phyloP scores from a whole-genome alignment of 2,329 filamentous ascomycete species.

The Aspergillus aculeatus region DNA sequence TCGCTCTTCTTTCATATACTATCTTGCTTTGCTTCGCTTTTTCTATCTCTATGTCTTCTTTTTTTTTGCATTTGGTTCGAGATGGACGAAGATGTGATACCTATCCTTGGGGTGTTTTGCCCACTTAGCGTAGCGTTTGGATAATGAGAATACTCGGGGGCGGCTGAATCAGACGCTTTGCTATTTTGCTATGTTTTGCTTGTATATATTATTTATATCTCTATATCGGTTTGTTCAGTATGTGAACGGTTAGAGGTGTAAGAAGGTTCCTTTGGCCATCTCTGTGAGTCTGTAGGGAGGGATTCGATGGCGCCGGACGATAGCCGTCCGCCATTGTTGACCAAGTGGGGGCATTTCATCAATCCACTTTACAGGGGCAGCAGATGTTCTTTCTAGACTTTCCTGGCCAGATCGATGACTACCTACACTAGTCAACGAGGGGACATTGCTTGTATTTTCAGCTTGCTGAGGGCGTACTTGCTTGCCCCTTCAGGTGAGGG shows the following conservation, averaged over 20 bases:
- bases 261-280: not conserved
- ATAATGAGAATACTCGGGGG: not conserved
- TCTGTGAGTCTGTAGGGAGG: too few relatives aligned
- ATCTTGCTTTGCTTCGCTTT: not conserved
- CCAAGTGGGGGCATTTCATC: not conserved
- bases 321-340: not conserved
- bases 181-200: not conserved
- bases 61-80: not conserved
- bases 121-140: conserved; percentile 8
- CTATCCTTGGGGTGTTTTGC: not conserved
- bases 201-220: not conserved
- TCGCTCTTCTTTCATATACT: conserved; percentile 1
- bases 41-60: not conserved
- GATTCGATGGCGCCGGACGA: not conserved
- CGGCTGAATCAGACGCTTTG: conserved; percentile 1
- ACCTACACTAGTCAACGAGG: not conserved
- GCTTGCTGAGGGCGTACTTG: too few relatives aligned
- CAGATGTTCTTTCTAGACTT: not conserved
- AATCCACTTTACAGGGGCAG: not conserved
- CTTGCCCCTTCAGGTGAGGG: too few relatives aligned
- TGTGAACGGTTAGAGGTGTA: not conserved
- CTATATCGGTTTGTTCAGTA: too few relatives aligned
- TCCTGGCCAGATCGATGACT: not conserved
- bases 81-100: conserved; percentile 4
- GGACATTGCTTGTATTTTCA: not conserved